Evolutionary conservation across 2,329 filamentous ascomycete genomes (phyloP).

Genomic region (Penicillium paneum): DNA sequence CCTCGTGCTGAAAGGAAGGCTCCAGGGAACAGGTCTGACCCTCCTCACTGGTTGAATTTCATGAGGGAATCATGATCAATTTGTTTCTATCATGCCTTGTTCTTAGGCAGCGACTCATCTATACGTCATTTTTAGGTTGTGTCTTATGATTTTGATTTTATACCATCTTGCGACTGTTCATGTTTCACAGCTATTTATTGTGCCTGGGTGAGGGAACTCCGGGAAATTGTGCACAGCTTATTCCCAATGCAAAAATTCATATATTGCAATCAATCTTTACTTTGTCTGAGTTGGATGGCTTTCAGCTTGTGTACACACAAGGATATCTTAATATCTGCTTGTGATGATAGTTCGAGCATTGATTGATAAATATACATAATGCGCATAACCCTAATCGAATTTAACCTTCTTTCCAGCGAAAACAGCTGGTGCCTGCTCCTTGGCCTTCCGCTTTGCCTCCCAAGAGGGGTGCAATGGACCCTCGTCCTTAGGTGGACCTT

Average conservation of each 20-base stretch:
- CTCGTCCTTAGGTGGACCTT: conserved; percentile 38
- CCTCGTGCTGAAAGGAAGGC: conserved; percentile 26
- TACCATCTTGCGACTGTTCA: conserved; percentile 14
- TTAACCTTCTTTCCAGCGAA: conserved; percentile 61
- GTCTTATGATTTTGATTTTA: conserved; percentile 7
- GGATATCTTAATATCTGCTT: not conserved
- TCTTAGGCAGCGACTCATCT: conserved; percentile 1
- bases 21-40: conserved; percentile 21
- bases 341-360: not conserved
- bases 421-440: conserved; percentile 49
- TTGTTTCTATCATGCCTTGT: not conserved
- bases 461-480: conserved; percentile 62
- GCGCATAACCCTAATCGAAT: conserved; percentile 50
- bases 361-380: conserved; percentile 5
- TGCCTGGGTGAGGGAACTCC: not conserved
- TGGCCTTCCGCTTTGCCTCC: conserved; percentile 60
- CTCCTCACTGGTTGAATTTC: conserved; percentile 36
- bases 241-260: not conserved
- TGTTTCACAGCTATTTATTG: not conserved
- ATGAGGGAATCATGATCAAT: conserved; percentile 25
- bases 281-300: not conserved
- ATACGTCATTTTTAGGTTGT: not conserved
- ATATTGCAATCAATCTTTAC: not conserved
- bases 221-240: not conserved
- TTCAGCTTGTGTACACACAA: not conserved